Percentiles rank a stretch among this genome's conserved stretches.
These are phyloP conservation scores for Larix kaempferi DNA, from an alignment of 75 land plant genomes.

Conservation along the genomic window DNA sequence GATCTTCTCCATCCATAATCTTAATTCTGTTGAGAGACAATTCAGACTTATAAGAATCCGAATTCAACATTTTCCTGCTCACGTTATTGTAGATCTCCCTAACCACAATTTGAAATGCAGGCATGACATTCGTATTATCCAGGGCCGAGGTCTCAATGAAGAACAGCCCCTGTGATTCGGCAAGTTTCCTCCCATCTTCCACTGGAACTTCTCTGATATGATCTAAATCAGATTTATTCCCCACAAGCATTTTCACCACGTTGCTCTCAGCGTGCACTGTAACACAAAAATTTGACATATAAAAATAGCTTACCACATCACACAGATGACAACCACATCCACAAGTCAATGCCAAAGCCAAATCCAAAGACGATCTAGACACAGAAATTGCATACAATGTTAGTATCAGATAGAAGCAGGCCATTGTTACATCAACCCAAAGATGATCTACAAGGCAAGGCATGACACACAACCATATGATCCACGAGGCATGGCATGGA, in stretches of 20 bases:
- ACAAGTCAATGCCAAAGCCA: not conserved
- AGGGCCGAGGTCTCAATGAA: conserved; percentile 61
- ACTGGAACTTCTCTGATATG: conserved; percentile 45
- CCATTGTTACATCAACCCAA: not conserved
- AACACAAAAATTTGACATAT: not conserved
- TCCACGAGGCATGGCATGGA: not conserved
- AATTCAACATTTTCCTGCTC: conserved; percentile 44
- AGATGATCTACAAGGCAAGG: not conserved
- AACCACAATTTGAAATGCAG: conserved; percentile 53
- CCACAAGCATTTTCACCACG: conserved; percentile 73
- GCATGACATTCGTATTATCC: conserved; percentile 56
- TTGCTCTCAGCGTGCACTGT: conserved; percentile 73
- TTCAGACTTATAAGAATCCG: conserved; percentile 43
- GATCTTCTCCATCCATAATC: conserved; percentile 15
- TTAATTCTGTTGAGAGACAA: conserved; percentile 37
- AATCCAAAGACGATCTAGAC: not conserved
- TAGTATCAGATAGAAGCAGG: not conserved
- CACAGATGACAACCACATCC: not conserved
- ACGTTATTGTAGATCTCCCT: conserved; percentile 43
- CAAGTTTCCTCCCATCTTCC: conserved; percentile 55
- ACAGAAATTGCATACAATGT: not conserved
- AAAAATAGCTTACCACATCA: not conserved
- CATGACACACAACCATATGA: not conserved
- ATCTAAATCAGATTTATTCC: conserved; percentile 66
- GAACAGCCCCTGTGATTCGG: conserved; percentile 61